Conservation (phyloP, 2,329 filamentous ascomycete species). For the Alternaria sp. region DNA sequence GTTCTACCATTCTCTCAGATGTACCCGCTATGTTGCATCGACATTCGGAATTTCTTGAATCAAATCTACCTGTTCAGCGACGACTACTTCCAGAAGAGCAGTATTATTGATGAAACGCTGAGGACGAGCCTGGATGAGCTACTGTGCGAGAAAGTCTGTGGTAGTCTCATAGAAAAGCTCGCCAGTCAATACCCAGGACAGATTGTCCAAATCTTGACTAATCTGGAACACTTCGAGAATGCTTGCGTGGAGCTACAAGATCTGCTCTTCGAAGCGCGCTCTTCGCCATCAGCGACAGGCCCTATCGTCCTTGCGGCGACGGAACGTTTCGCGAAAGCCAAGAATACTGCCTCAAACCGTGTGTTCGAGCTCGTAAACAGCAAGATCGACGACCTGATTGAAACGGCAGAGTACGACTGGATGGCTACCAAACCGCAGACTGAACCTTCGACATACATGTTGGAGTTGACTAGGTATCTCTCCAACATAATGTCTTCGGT, state of each 20-base stretch:
- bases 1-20: constrained; percentile 98
- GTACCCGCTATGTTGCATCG: constrained; percentile 98
- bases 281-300: constrained; percentile 80
- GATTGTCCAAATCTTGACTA: constrained; percentile 98
- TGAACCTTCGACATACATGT: constrained; percentile 92
- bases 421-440: constrained; percentile 68
- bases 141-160: constrained; percentile 91
- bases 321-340: constrained; percentile 84
- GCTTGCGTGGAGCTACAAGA: constrained; percentile 91
- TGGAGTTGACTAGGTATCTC: constrained; percentile 90
- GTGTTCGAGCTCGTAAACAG: constrained; percentile 99
- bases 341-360: constrained; percentile 95
- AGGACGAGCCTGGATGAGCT: constrained; percentile 91
- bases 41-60: constrained; percentile 96
- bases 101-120: constrained; percentile 89
- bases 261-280: constrained; percentile 83
- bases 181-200: constrained; percentile 95
- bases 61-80: constrained; percentile 98
- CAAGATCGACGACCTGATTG: constrained; percentile 97
- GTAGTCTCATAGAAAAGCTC: constrained; percentile 85
- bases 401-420: constrained; percentile 98
- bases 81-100: constrained; percentile 91
- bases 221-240: constrained; percentile 94
- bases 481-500: constrained; percentile 97
- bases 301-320: constrained; percentile 84